Evolutionary conservation across 495 filamentous ascomycete species (phyloP).

Genomic region (Aspergillus nanangensis): DNA sequence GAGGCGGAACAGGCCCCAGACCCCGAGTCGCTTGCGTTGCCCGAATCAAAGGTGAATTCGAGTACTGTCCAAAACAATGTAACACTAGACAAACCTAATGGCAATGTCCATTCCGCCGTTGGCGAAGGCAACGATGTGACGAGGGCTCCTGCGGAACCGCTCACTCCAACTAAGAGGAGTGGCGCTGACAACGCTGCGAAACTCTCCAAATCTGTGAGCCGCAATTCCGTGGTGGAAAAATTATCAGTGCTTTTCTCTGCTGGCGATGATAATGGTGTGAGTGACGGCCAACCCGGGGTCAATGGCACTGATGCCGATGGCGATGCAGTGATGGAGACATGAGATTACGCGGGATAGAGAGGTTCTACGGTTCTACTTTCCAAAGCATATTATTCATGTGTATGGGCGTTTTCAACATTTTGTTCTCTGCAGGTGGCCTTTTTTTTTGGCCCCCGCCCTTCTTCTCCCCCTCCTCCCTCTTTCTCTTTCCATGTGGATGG

Average conservation of each 20-base stretch:
- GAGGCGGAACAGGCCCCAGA: conserved; percentile 1
- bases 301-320: conserved; percentile 32
- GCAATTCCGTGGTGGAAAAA: conserved; percentile 39
- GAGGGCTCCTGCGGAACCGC: conserved; percentile 10
- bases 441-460: too few relatives aligned
- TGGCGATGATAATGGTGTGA: conserved; percentile 17
- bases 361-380: not conserved
- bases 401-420: conserved; percentile 13
- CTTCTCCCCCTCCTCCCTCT: too few relatives aligned
- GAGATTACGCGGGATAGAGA: conserved; percentile 2
- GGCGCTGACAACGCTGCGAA: conserved; percentile 10
- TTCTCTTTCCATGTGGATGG: too few relatives aligned
- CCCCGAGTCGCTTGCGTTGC: not conserved
- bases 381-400: not conserved
- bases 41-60: conserved; percentile 1
- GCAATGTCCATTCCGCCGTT: conserved; percentile 5
- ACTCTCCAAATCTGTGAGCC: conserved; percentile 24
- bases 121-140: conserved; percentile 9
- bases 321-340: conserved; percentile 36
- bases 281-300: conserved; percentile 7
- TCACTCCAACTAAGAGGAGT: conserved; percentile 17
- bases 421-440: too few relatives aligned
- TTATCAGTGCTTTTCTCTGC: conserved; percentile 30
- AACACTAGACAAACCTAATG: conserved; percentile 4
- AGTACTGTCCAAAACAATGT: conserved; percentile 2